Percentiles rank a stretch among this genome's conserved stretches.
phyloP scores from a whole-genome alignment of 1,284 basidiomycete species.

The Uromyces viciae-fabae region DNA sequence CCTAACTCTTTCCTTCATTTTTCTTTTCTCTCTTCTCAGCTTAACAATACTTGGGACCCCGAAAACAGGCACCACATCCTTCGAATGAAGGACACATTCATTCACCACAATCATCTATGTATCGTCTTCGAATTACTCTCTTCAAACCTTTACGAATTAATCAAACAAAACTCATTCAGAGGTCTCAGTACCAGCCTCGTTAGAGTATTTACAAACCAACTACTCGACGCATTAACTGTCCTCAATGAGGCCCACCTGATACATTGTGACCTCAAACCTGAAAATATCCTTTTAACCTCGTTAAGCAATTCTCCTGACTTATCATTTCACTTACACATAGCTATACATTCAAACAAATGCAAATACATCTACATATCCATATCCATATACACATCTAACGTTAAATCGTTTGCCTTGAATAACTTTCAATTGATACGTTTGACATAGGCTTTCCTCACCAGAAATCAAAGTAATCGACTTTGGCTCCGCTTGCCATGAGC shows the following conservation, averaged over 20 bases:
- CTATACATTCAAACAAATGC: neutral
- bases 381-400: no score
- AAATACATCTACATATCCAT: no score
- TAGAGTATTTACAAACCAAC: conserved; percentile 93
- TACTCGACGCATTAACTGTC: conserved; percentile 85
- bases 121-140: conserved; percentile 96
- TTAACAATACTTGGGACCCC: conserved; percentile 87
- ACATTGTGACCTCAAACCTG: conserved; percentile 96
- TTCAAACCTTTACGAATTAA: conserved; percentile 96
- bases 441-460: conserved; percentile 79
- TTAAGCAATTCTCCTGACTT: conserved; percentile 58
- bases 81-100: conserved; percentile 90
- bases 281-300: conserved; percentile 92
- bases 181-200: conserved; percentile 93
- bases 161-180: conserved; percentile 99
- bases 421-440: neutral
- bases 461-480: conserved; percentile 99
- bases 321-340: conserved; percentile 30
- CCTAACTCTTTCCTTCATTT: neutral
- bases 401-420: no score
- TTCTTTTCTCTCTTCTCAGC: conserved; percentile 59
- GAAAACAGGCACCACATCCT: conserved; percentile 95
- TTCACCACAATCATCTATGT: conserved; percentile 91
- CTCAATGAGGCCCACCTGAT: conserved; percentile 93
- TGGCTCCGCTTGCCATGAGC: conserved; percentile 96